Evolutionary conservation across 257 asterid genomes (phyloP), one percentile per base, ranked within the genome.

Genomic region (Knoxia roxburghii): DNA sequence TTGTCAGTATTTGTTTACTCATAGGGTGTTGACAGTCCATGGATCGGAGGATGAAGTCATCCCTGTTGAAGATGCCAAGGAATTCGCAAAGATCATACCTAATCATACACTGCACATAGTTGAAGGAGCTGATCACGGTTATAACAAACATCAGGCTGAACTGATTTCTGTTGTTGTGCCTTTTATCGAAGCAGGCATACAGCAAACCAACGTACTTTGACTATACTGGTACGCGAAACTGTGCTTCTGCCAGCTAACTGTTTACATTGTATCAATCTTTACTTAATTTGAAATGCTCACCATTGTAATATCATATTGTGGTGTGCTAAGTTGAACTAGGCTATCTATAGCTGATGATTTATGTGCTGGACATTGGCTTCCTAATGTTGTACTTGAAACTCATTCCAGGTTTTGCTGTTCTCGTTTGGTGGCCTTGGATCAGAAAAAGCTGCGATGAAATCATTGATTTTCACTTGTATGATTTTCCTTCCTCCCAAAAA

Each of bases 21-120:
- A 30, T 75, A 87, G 96, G 83, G 90, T 89, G 48, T 68, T 85
- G 70, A 85, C 92, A 0, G 86, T 87, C 45, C 96, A 89, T 61
- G 96, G 96, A 41, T 81, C 92, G 6, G 85, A 68, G 3, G 96
- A 89, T 61, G 83, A 76, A 57, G 30, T 82, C 20, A 77, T 85
- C 61, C 89, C 85, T 0, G 78, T 81, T 21, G 85, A 80, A 54
- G 96, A 87, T 74, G 95, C 90, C 0, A 10, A 57, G 15, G 93
- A 81, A 81, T 87, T 87, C 35, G 78, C 84, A 50, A 83, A 85
- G 79, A 76, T 82, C 58, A 76, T 87, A 71, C 84, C 84, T 12
- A 81, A 87, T 78, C 92, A 85, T 74, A 79, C 49, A 46, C 63
- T 89, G 49, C 77, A 66, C 55, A 75, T 85, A 40, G 50, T 89